Evolutionary conservation across 2,329 filamentous ascomycete genomes (phyloP).

Genomic region (Lachnellula occidentalis): DNA sequence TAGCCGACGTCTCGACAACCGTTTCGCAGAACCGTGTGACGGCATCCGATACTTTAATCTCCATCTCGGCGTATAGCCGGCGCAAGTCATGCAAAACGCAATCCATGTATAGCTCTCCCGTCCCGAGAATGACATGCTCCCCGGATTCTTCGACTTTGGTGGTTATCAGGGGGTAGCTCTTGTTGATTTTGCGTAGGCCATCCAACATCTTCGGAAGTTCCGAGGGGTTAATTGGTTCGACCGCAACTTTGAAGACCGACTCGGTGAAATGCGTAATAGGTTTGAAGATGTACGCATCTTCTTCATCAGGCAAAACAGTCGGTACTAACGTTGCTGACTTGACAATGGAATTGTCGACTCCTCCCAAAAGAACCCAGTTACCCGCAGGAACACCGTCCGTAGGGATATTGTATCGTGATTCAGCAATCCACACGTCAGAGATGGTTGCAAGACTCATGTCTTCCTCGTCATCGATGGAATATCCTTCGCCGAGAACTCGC

Average conservation of each 20-base stretch:
- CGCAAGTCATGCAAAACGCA: constrained; percentile 94
- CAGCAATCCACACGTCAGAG: constrained; percentile 79
- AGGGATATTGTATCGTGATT: constrained; percentile 88
- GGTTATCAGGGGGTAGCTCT: constrained; percentile 90
- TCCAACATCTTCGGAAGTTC: constrained; percentile 99
- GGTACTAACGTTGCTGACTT: constrained; percentile 92
- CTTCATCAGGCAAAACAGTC: constrained; percentile 72
- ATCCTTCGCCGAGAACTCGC: constrained; percentile 88
- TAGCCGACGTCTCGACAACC: constrained; percentile 92
- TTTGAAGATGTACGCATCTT: constrained; percentile 92
- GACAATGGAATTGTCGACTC: constrained; percentile 96
- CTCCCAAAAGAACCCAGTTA: constrained; percentile 85
- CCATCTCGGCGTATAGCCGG: constrained; percentile 95
- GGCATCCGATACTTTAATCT: constrained; percentile 96
- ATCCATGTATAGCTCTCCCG: constrained; percentile 99
- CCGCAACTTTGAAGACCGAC: constrained; percentile 94
- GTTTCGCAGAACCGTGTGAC: constrained; percentile 98
- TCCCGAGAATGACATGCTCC: constrained; percentile 91
- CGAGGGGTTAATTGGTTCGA: constrained; percentile 96
- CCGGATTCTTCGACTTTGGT: constrained; percentile 98
- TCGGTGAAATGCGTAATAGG: constrained; percentile 93
- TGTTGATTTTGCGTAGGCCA: constrained; percentile 92
- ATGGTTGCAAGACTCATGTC: constrained; percentile 90
- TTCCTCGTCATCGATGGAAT: constrained; percentile 95
- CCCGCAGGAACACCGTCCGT: constrained; percentile 90